Evolutionary conservation across 176 grass and related monocot species (phyloP), one percentile per base, ranked within the genome.

Genomic region (Aegilops tauschii): DNA sequence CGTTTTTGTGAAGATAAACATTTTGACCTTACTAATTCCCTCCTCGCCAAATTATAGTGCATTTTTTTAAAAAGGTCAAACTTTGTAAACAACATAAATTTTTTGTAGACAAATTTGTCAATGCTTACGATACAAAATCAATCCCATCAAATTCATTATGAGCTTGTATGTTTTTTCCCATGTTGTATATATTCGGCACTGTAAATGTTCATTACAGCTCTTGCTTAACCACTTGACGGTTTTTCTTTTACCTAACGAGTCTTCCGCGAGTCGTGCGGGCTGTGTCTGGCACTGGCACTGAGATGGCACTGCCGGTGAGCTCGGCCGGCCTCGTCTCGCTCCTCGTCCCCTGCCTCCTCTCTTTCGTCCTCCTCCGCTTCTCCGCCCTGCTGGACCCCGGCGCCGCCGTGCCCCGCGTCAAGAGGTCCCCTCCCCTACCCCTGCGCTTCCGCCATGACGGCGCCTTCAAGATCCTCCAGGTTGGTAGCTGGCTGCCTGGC

Each of bases 391-490:
- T 87, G 11, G 31, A 90, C 34, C 82, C 77, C 66, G 63, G 72
- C 44, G 85, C 89, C 76, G 70, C 84, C 9, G 68, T 64, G 3
- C 81, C 84, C 45, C 87, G 82, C 45, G 30, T 97, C 83, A 97
- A 97, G 89, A 86, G 63, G 80, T 85, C 86, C 32, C 69, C 93
- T 27, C 69, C 88, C 6, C 80, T 93, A 25, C 95, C 95, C 36
- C 93, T 97, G 58, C 89, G 92, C 68, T 97, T 91, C 87, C 88
- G 89, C 74, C 84, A 92, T 70, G 93, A 95, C 64, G 93, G 93
- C 27, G 75, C 84, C 85, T 97, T 97, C 86, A 95, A 93, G 89
- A 95, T 95, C 72, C 93, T 98, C 76, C 93, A 98, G 93, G 93
- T 91, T 28, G 70, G 78, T 20, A 18, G 1, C 7, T 21, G 3